phyloP scores from a whole-genome alignment of 2,329 filamentous ascomycete species.

The Thielaviopsis ethacetica region DNA sequence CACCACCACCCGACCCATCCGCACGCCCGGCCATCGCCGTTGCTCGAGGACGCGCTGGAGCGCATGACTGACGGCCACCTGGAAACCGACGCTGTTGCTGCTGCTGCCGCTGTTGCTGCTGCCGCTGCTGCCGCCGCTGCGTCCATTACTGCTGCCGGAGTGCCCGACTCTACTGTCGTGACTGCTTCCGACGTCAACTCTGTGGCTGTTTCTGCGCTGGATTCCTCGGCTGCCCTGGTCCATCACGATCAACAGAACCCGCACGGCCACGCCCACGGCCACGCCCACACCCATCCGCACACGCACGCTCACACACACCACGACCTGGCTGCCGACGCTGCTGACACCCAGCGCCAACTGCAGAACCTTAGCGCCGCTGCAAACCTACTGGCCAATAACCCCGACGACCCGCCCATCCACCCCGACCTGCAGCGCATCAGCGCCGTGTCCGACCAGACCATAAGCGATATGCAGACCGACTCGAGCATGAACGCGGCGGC shows the following conservation, averaged over 20 bases:
- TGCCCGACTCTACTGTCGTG: background rate
- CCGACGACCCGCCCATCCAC: constrained; percentile 15
- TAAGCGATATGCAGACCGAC: constrained; percentile 12
- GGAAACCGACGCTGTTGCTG: background rate
- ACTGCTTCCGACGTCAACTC: background rate
- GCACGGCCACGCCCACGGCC: constrained; percentile 11
- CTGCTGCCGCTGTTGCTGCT: background rate
- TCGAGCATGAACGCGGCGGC: constrained; percentile 8
- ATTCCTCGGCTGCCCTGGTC: background rate
- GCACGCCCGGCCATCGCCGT: constrained; percentile 5
- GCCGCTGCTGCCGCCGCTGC: background rate
- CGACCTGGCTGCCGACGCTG: constrained; percentile 5
- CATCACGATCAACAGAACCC: constrained; percentile 1
- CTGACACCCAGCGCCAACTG: constrained; percentile 11
- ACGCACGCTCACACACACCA: constrained; percentile 12
- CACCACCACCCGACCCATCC: background rate
- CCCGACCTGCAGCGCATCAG: constrained; percentile 17
- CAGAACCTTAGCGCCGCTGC: constrained; percentile 15
- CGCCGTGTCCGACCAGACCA: constrained; percentile 4
- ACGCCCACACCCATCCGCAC: constrained; percentile 6
- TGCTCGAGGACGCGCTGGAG: constrained; percentile 8
- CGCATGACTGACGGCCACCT: constrained; percentile 5
- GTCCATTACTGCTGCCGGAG: background rate
- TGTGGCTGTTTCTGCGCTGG: background rate
- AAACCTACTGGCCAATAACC: constrained; percentile 19